Base-by-base conservation (phyloP, 306 rosid genomes). In the Ormosia semicastrata region DNA sequence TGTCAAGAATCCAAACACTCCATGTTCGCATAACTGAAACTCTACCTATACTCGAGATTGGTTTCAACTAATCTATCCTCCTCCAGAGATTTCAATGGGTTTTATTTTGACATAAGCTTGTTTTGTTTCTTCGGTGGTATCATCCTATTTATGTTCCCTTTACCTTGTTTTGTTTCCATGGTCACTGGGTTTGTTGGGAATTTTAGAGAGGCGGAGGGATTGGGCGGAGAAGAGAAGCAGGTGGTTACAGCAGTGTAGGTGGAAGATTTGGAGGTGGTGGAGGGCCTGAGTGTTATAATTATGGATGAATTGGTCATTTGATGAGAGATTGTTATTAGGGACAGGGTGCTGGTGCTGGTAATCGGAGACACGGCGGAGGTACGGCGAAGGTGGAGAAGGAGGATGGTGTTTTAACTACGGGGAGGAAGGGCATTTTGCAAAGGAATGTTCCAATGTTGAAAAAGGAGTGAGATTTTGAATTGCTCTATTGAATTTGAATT, bases 341-440 rank as follows among this genome's bases (percentile, higher is more conserved):
- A 67, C 81, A 80, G 1, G 69, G 83, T 36, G 24, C 24, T 12
- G 72, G 72, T 30, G 85, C 80, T 32, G 83, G 85, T 7, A 4
- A 8, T 6, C 69, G 52, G 40, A 53, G 82, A 44, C 73, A 82
- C 56, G 73, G 77, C 3, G 53, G 81, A 2, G 59, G 81, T 6
- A 76, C 73, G 63, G 79, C 18, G 49, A 80, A 2, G 74, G 86
- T 0, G 78, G 84, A 0, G 81, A 89, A 1, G 82, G 88, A 0
- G 73, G 89, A 13, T 90, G 76, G 50, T 90, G 97, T 76, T 93
- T 59, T 75, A 86, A 87, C 59, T 93, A 96, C 50, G 94, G 96
- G 4, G 96, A 87, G 81, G 91, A 86, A 86, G 97, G 97, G 66
- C 96, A 93, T 88, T 89, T 88, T 83, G 94, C 93, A 11, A 87